Base-by-base conservation (phyloP, 2,329 filamentous ascomycete genomes). In the Aspergillus brasiliensis region DNA sequence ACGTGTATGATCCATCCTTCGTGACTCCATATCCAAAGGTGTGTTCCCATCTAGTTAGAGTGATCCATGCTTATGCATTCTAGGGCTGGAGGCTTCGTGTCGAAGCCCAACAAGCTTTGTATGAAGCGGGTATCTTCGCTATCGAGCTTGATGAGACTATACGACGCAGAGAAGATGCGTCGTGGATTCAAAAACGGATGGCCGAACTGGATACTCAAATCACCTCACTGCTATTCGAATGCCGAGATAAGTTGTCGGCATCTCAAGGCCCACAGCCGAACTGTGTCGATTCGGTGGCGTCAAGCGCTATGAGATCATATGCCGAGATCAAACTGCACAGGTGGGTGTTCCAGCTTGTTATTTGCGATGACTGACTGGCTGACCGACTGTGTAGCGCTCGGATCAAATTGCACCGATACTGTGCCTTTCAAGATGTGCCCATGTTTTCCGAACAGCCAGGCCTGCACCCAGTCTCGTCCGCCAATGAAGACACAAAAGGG, bases 361-460 rank as follows among this genome's bases (percentile, higher is more conserved):
- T 21, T 15, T 13, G 44, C 25, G 31, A 1, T 2, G 4, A 5
- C 11, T 31, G 25, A 25, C 56, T 49, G 4, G 5, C 11, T 31
- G 25, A 25, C 56, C 46, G 6, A 56, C 27, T 2, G 17, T 28
- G 11, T 27, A 73, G 70, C 28, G 69, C 71, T 17, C 63, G 67
- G 15, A 70, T 73, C 34, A 73, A 72, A 60, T 51, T 69, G 6
- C 69, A 73, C 54, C 66, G 71, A 15, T 68, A 71, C 34, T 64
- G 65, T 15, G 71, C 71, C 10, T 73, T 73, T 54, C 65, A 62
- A 51, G 71, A 73, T 37, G 58, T 68, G 3, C 67, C 70, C 2
- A 59, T 69, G 15, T 68, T 70, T 37, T 58, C 63, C 7, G 59
- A 68, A 59, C 59, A 70, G 42, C 70, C 64, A 51, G 67, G 70